These are phyloP conservation scores for Cenchrus purpureus DNA, from an alignment of 176 grass and related monocot genomes.

Conservation along the genomic window DNA sequence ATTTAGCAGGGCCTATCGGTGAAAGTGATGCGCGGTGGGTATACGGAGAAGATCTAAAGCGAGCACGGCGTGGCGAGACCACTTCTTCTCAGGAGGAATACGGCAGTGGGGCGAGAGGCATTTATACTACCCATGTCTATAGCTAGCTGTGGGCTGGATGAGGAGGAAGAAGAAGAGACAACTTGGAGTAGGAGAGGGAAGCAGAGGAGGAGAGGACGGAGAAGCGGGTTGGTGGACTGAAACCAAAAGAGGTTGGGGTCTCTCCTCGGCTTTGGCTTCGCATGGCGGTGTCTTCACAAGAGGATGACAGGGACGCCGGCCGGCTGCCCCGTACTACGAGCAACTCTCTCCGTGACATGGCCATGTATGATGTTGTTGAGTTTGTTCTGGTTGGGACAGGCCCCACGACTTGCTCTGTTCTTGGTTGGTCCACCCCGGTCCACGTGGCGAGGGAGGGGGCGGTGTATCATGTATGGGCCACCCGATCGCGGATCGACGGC, in stretches of 20 bases:
- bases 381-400: neutral
- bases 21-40: no score
- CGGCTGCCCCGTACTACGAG: neutral
- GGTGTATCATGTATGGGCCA: neutral
- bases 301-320: conserved; percentile 41
- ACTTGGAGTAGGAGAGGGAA: neutral
- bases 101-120: neutral
- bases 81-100: no score
- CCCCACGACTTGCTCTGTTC: neutral
- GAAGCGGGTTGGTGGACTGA: conserved; percentile 39
- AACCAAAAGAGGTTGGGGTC: neutral
- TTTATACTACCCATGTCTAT: conserved; percentile 3
- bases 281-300: conserved; percentile 48
- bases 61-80: neutral
- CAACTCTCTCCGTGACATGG: neutral
- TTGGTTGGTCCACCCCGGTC: neutral
- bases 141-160: neutral
- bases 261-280: neutral
- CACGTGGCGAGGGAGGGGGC: neutral
- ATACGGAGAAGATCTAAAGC: no score
- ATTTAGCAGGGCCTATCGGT: neutral
- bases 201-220: neutral
- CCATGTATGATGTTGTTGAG: neutral
- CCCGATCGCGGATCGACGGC: neutral
- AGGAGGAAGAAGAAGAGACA: neutral